Base-by-base conservation (phyloP, 106 monocot species). In the Platanthera guangdongensis region DNA sequence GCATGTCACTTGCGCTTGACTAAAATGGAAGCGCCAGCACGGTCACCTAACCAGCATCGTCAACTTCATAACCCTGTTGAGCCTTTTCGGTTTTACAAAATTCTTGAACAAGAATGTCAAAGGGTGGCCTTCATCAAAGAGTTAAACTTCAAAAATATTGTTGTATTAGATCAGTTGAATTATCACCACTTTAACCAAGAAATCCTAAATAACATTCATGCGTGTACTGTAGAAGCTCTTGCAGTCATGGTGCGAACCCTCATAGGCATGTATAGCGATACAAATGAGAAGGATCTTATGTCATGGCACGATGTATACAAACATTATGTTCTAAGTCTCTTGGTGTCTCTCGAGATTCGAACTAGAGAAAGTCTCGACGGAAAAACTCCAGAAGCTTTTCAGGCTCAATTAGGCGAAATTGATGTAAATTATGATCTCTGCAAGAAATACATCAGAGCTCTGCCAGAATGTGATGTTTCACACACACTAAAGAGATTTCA, bases 111-210 rank as follows among this genome's bases (percentile, higher is more conserved):
- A 80, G 91, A 97, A 86, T 94, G 97, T 78, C 76, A 59, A 21
- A 91, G 78, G 50, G 73, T 89, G 10, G 85, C 88, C 47, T 89
- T 85, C 71, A 92, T 97, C 45, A 80, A 78, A 50, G 85, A 77
- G 47, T 81, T 97, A 75, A 71, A 97, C 80, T 97, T 94, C 71
- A 97, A 97, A 80, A 88, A 89, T 67, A 94, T 97, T 80, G 87
- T 89, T 48, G 80, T 77, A 18, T 30, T 97, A 65, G 68, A 77
- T 82, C 85, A 90, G 81, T 82, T 97, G 84, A 88, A 91, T 67
- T 93, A 91, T 89, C 88, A 86, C 67, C 64, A 74, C 79, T 89
- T 97, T 64, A 94, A 89, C 79, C 83, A 87, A 71, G 97, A 97
- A 84, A 77, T 94, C 49, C 86, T 80, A 51, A 83, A 73, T 9